Conservation (phyloP, 495 filamentous ascomycete species). For the Lepraria neglecta region DNA sequence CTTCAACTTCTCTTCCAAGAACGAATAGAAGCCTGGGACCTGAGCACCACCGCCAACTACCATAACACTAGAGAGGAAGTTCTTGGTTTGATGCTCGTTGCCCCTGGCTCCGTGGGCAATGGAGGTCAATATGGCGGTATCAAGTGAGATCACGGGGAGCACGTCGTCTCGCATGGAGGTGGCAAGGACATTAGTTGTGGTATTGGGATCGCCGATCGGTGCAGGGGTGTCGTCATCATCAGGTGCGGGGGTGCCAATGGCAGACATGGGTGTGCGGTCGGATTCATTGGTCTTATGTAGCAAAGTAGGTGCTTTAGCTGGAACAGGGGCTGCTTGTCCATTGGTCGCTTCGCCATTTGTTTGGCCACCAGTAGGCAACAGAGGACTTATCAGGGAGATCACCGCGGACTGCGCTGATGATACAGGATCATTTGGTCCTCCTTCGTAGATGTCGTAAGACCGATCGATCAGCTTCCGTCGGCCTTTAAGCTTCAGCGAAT, state of each 20-base stretch:
- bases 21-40: slow-evolving; percentile 64
- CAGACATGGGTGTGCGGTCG: slow-evolving; percentile 74
- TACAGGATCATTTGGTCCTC: slow-evolving; percentile 77
- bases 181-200: slow-evolving; percentile 34
- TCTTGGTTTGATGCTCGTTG: slow-evolving; percentile 86
- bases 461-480: slow-evolving; percentile 72
- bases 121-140: slow-evolving; percentile 79
- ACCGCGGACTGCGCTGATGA: slow-evolving; percentile 82
- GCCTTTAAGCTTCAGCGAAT: slow-evolving; percentile 66
- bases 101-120: slow-evolving; percentile 80
- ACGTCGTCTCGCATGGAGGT: slow-evolving; percentile 71
- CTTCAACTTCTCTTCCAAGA: slow-evolving; percentile 75
- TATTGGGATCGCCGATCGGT: slow-evolving; percentile 41
- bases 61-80: slow-evolving; percentile 93
- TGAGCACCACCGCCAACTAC: slow-evolving; percentile 85
- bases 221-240: slow-evolving; percentile 63
- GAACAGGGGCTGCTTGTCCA: slow-evolving; percentile 20
- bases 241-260: slow-evolving; percentile 77
- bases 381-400: slow-evolving; percentile 59
- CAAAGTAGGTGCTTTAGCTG: slow-evolving; percentile 32
- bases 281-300: slow-evolving; percentile 46
- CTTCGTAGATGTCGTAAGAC: slow-evolving; percentile 90
- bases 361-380: slow-evolving; percentile 8
- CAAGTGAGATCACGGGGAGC: slow-evolving; percentile 74
- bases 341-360: slow-evolving; percentile 20